phyloP scores from a whole-genome alignment of 257 asterid genomes.

The Orobanche coerulescens region DNA sequence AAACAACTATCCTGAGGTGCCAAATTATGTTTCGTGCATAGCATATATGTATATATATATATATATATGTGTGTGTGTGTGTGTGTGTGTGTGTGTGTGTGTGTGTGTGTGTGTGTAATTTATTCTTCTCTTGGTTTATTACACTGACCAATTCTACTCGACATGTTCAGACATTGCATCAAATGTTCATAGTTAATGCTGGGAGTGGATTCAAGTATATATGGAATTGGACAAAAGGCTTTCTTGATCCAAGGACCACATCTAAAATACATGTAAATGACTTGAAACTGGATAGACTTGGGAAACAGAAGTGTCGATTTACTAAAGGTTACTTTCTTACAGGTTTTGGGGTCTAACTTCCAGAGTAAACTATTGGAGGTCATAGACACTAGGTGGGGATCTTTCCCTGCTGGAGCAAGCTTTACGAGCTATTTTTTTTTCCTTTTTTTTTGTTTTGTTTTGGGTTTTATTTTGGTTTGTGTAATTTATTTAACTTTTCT shows the following conservation, averaged over 20 bases:
- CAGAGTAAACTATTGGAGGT: slow-evolving; percentile 71
- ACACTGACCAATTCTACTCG: slow-evolving; percentile 22
- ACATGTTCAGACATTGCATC: slow-evolving; percentile 73
- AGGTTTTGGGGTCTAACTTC: slow-evolving; percentile 84
- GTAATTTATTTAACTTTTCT: slow-evolving; percentile 17
- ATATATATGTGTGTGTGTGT: too few species aligned
- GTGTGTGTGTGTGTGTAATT: background rate
- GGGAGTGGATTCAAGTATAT: slow-evolving; percentile 82
- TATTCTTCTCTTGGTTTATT: slow-evolving; percentile 4
- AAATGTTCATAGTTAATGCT: slow-evolving; percentile 92
- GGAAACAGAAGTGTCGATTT: slow-evolving; percentile 17
- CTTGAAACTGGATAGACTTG: slow-evolving; percentile 12
- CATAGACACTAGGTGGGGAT: slow-evolving; percentile 64
- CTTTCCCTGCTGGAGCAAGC: too few species aligned
- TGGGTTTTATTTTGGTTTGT: slow-evolving; percentile 1
- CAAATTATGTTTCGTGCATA: too few species aligned
- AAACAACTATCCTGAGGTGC: slow-evolving; percentile 97
- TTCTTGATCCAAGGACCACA: slow-evolving; percentile 89
- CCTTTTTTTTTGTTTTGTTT: background rate
- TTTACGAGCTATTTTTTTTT: too few species aligned
- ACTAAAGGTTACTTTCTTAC: slow-evolving; percentile 27
- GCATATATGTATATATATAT: too few species aligned
- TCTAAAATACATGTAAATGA: slow-evolving; percentile 71
- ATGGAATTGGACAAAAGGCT: slow-evolving; percentile 77
- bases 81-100: background rate